Evolutionary conservation across 2,329 filamentous ascomycete species (phyloP).

Genomic region (Xylaria polymorpha): DNA sequence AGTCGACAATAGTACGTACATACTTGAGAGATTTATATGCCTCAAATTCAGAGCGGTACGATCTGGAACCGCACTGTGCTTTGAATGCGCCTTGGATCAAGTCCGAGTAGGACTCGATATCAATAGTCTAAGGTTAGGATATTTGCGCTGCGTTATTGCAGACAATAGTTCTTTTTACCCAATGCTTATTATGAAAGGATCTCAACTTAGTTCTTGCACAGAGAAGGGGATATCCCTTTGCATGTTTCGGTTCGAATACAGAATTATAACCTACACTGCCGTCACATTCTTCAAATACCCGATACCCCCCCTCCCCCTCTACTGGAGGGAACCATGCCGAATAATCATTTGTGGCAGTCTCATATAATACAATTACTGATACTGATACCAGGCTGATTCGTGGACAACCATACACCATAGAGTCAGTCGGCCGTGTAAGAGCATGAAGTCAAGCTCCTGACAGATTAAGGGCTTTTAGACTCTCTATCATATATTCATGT

Average conservation of each 20-base stretch:
- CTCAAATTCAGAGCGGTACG: not conserved
- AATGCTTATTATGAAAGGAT: not conserved
- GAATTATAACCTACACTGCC: not conserved
- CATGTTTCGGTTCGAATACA: not conserved
- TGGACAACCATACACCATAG: not conserved
- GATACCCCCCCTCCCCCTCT: not conserved
- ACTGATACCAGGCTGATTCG: not conserved
- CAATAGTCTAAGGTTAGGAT: not conserved
- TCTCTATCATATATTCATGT: not conserved
- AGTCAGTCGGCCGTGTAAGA: not conserved
- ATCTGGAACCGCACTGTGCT: not conserved
- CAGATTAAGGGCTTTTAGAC: not conserved
- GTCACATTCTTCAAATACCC: not conserved
- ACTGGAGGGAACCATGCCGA: not conserved
- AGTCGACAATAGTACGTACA: constrained; percentile 15
- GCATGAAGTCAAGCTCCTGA: not conserved
- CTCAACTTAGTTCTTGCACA: not conserved
- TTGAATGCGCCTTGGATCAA: not conserved
- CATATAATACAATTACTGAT: not conserved
- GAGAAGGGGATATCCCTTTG: no score
- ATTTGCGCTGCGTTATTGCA: not conserved
- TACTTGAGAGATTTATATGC: constrained; percentile 7
- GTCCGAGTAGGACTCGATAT: not conserved
- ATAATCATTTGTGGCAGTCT: not conserved
- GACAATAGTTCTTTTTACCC: not conserved